Percentiles rank a stretch among this genome's conserved stretches.
Evolutionary conservation across 208 protist species (phyloP).

Genomic region (Lotmaria passim): DNA sequence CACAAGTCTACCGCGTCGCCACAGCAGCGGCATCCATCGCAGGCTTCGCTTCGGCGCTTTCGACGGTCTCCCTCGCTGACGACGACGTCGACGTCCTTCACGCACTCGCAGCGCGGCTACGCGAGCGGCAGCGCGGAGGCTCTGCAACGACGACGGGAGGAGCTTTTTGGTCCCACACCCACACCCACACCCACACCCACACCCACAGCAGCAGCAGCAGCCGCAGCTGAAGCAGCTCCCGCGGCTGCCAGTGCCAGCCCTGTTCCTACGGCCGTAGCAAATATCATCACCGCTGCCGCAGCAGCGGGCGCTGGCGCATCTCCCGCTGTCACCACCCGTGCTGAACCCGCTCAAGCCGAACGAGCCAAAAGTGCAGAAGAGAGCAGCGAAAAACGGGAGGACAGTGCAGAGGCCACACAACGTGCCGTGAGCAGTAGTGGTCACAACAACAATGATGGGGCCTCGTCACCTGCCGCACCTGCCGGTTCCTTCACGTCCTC

Average conservation of each 20-base stretch:
- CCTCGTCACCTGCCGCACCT: too few species aligned
- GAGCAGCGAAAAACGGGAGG: too few species aligned
- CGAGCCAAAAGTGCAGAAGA: too few species aligned
- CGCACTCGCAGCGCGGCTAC: slow-evolving; percentile 37
- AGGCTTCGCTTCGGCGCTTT: neutral
- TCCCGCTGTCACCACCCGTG: too few species aligned
- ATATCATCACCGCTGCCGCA: neutral
- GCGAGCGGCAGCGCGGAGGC: slow-evolving; percentile 54
- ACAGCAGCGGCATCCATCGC: slow-evolving; percentile 6
- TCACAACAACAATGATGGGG: too few species aligned
- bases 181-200: neutral
- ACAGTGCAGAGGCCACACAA: too few species aligned
- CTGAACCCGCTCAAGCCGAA: too few species aligned
- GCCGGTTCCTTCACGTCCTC: neutral
- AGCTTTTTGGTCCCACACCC: slow-evolving; percentile 44
- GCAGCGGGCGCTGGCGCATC: neutral
- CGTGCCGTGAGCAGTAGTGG: too few species aligned
- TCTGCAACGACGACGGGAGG: slow-evolving; percentile 55
- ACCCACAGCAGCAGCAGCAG: slow-evolving; percentile 17
- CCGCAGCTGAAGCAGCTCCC: neutral
- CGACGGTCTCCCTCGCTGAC: slow-evolving; percentile 32
- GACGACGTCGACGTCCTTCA: slow-evolving; percentile 22
- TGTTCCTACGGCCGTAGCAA: neutral
- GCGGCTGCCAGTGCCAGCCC: neutral
- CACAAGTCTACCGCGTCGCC: neutral